Percentiles rank a stretch among this genome's conserved stretches.
Conservation (phyloP, 148 eudicot species). For the Bassia scoparia region DNA sequence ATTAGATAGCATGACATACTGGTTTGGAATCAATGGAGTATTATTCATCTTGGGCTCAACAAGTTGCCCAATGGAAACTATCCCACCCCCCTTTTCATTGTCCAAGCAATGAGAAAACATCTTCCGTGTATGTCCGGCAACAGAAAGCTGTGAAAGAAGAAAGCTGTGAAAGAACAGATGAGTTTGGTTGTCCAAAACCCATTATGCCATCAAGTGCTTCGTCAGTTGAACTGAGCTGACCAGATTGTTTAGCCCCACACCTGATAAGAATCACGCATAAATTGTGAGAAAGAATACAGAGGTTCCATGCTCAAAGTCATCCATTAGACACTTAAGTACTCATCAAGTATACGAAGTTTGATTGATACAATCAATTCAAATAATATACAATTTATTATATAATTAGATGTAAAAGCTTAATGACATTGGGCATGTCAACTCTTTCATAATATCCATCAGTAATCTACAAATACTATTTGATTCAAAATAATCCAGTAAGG, state of each 20-base stretch:
- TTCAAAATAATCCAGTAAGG: too few relatives aligned
- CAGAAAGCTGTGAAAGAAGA: too few relatives aligned
- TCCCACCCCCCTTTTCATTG: constrained; percentile 74
- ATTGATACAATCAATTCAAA: neutral
- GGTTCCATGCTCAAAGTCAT: neutral
- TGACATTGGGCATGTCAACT: neutral
- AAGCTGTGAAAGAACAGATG: constrained; percentile 84
- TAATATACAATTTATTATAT: neutral
- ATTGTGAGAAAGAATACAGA: neutral
- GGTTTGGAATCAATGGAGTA: constrained; percentile 61
- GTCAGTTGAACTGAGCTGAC: constrained; percentile 59
- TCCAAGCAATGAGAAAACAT: constrained; percentile 92
- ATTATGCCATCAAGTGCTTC: constrained; percentile 87
- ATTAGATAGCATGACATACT: constrained; percentile 45
- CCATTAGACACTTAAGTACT: neutral
- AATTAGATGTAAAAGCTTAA: neutral
- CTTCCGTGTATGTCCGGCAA: constrained; percentile 61
- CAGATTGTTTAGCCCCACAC: constrained; percentile 80
- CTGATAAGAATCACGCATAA: constrained; percentile 31
- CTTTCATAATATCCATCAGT: too few relatives aligned
- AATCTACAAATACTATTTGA: too few relatives aligned
- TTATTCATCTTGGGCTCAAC: constrained; percentile 63
- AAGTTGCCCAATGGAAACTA: constrained; percentile 82
- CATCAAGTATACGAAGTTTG: neutral
- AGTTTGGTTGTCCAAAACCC: constrained; percentile 90